These are phyloP conservation scores for Tripterygium wilfordii DNA, from an alignment of 177 flowering plant genomes.

Conservation along the genomic window DNA sequence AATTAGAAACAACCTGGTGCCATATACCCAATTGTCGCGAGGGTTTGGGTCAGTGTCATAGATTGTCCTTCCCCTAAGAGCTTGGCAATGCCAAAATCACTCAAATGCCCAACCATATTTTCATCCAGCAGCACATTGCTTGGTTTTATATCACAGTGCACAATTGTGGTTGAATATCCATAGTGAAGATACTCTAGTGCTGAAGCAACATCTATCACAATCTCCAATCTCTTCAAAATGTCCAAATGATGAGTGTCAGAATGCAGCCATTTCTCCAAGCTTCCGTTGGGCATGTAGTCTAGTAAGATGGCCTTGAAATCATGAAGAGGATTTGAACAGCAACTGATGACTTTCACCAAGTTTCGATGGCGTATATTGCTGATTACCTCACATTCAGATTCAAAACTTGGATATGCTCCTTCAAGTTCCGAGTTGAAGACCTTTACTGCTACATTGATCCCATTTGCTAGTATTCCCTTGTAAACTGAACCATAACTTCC, in stretches of 20 bases:
- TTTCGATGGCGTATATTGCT: slow-evolving; percentile 13
- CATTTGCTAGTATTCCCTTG: slow-evolving; percentile 6
- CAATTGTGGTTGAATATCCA: background rate
- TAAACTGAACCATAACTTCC: slow-evolving; percentile 22
- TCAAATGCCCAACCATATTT: slow-evolving; percentile 16
- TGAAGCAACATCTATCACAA: slow-evolving; percentile 19
- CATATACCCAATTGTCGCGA: slow-evolving; percentile 23
- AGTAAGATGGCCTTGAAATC: slow-evolving; percentile 19
- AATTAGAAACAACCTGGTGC: slow-evolving; percentile 18
- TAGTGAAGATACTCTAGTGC: slow-evolving; percentile 24
- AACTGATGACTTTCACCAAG: slow-evolving; percentile 15
- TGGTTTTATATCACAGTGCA: slow-evolving; percentile 26
- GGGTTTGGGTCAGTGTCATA: background rate
- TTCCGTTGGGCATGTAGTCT: slow-evolving; percentile 23
- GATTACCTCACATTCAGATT: slow-evolving; percentile 13
- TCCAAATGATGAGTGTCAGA: background rate
- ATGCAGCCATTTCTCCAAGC: slow-evolving; percentile 23
- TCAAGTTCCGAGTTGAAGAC: slow-evolving; percentile 12
- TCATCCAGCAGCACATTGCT: slow-evolving; percentile 21
- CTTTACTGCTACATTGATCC: slow-evolving; percentile 17
- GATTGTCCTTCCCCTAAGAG: background rate
- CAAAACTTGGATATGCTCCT: slow-evolving; percentile 12
- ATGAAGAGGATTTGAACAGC: slow-evolving; percentile 6
- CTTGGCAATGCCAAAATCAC: slow-evolving; percentile 23
- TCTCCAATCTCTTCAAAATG: slow-evolving; percentile 12